Conservation (phyloP, 2,329 filamentous ascomycete species). For the Pseudogymnoascus sp. region DNA sequence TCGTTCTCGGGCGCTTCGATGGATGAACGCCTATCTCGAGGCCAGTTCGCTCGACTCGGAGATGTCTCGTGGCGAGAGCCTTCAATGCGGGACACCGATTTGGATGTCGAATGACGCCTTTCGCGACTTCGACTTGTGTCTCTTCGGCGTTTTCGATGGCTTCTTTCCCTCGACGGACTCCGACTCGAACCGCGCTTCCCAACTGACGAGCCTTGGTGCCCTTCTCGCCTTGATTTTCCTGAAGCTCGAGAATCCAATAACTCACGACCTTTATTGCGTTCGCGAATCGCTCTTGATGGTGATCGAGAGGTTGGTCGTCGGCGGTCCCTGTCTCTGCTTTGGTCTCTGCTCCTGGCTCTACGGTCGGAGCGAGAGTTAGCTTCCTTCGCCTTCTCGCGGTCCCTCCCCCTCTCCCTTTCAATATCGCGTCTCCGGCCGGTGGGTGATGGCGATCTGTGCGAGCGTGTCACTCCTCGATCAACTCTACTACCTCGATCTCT, state of each 20-base stretch:
- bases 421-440: conserved; percentile 28
- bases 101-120: conserved; percentile 20
- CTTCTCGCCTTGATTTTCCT: conserved; percentile 25
- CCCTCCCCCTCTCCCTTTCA: conserved; percentile 27
- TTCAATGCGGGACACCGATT: conserved; percentile 20
- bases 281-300: conserved; percentile 26
- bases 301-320: conserved; percentile 26
- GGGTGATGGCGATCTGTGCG: conserved; percentile 31
- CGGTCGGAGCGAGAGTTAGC: conserved; percentile 22
- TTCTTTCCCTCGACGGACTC: conserved; percentile 27
- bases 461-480: conserved; percentile 31
- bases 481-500: conserved; percentile 30
- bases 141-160: conserved; percentile 28
- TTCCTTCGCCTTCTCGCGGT: conserved; percentile 25
- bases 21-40: conserved; percentile 19
- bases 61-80: conserved; percentile 24
- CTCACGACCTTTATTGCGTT: conserved; percentile 30
- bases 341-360: conserved; percentile 24
- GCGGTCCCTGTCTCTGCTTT: conserved; percentile 20
- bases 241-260: conserved; percentile 29
- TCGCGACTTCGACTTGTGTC: conserved; percentile 26
- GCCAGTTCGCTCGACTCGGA: conserved; percentile 24
- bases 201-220: conserved; percentile 26
- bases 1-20: conserved; percentile 19
- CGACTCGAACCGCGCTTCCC: conserved; percentile 29